Evolutionary conservation across 2,329 filamentous ascomycete genomes (phyloP).

Genomic region (Apiospora hydei): DNA sequence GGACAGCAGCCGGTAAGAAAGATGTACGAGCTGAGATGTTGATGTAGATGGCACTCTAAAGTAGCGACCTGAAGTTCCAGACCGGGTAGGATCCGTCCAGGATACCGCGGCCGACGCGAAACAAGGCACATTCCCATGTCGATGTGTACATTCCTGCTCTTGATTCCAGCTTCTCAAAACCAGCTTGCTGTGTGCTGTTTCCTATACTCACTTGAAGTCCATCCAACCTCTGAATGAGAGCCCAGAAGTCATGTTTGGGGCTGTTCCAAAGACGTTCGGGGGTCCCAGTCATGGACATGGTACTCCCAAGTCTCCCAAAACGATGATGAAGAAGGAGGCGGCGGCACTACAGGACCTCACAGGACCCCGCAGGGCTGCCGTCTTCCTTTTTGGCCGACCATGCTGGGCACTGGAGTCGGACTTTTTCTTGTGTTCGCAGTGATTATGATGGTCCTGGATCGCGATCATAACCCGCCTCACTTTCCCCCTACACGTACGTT

Average conservation of each 20-base stretch:
- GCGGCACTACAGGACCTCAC: neutral
- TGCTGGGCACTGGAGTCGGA: neutral
- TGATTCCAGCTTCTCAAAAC: no score
- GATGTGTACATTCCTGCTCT: no score
- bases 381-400: neutral
- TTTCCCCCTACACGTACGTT: neutral
- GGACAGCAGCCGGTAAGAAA: no score
- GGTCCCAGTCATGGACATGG: conserved; percentile 4
- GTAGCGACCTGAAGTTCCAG: no score
- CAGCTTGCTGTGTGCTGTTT: no score
- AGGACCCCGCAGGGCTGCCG: neutral
- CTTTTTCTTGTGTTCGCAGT: neutral
- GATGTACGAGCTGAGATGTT: no score
- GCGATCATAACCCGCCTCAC: neutral
- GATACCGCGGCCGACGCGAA: no score
- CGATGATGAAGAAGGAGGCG: neutral
- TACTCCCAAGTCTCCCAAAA: conserved; percentile 1
- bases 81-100: no score
- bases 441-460: neutral
- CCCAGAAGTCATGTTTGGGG: neutral
- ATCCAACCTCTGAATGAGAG: no score
- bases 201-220: no score
- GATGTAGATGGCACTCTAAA: no score
- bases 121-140: no score
- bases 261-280: neutral